Conservation (phyloP, 1,284 basidiomycete species). For the Phellinidium pouzarii region DNA sequence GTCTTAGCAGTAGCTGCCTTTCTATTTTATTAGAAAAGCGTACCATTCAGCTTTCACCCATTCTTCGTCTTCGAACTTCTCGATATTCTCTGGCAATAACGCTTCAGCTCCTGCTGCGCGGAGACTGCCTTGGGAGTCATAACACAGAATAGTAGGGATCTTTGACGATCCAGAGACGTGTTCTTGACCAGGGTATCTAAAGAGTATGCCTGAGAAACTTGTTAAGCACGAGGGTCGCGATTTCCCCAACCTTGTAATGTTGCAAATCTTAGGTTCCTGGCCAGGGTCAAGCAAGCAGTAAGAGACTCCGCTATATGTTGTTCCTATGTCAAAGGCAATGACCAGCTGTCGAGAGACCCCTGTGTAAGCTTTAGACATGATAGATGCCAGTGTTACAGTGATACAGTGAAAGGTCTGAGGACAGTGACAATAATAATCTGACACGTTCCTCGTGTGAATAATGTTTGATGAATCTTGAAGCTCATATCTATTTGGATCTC, state of each 20-base stretch:
- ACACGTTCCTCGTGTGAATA: no score
- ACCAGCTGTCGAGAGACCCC: slow-evolving; percentile 18
- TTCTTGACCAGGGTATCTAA: slow-evolving; percentile 55
- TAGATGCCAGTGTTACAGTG: no score
- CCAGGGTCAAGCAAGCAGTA: slow-evolving; percentile 43
- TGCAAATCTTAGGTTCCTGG: slow-evolving; percentile 38
- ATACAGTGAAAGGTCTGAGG: not conserved
- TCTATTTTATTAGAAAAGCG: slow-evolving; percentile 8
- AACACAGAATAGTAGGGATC: slow-evolving; percentile 69
- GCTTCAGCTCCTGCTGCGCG: slow-evolving; percentile 72
- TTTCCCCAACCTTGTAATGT: slow-evolving; percentile 40
- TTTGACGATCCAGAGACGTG: slow-evolving; percentile 77
- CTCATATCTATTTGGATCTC: no score
- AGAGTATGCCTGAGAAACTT: slow-evolving; percentile 1
- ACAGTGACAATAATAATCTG: not conserved
- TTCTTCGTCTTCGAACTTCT: slow-evolving; percentile 64
- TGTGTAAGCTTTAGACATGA: not conserved
- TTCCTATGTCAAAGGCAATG: slow-evolving; percentile 46
- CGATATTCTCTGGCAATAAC: slow-evolving; percentile 45
- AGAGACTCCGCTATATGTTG: slow-evolving; percentile 45
- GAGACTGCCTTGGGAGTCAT: slow-evolving; percentile 54
- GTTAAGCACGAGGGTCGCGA: slow-evolving; percentile 49
- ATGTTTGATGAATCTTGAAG: no score
- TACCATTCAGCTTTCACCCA: slow-evolving; percentile 71
- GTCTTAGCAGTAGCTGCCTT: not conserved